Base-by-base conservation (phyloP, 2,329 filamentous ascomycete genomes). In the Cladosporium cucumerinum region DNA sequence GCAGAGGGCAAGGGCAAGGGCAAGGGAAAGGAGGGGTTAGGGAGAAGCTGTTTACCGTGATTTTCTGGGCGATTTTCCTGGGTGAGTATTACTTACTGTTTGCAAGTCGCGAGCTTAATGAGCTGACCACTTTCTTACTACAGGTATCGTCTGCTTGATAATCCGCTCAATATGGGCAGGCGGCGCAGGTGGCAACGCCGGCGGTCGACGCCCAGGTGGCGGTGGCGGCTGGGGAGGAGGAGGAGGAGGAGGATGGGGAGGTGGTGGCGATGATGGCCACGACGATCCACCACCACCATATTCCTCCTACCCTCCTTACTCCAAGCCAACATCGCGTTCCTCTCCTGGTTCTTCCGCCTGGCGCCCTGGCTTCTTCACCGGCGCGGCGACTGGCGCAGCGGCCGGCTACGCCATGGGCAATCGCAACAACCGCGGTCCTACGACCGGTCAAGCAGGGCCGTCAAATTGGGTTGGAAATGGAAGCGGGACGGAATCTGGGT, bases 311-410 rank as follows among this genome's bases (percentile, higher is more conserved):
- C 61, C 63, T 68, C 39, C 39, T 46, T n/a, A 6, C 39, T 65
- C 65, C 25, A 54, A 58, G 49, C 26, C 51, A 54, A 51, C 34
- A 12, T 55, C 61, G 7, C 25, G 30, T 18, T 55, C 65, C 11
- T 51, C 65, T 4, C 63, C 63, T 34, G 69, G 57, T 32, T 54
- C 64, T 16, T 52, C 63, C 36, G 81, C 82, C 1, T 92, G 89
- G 89, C 82, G 83, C 58, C 89, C 90, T 5, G 90, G 90, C 1
- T 92, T 93, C 77, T 93, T 89, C 89, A 85, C 81, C 21, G 90
- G 89, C 23, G 78, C 86, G n/a, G 82, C 85, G 0, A 84, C 85
- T 18, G 91, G 90, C 52, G 88, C 87, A 5, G 89, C 89, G 1
- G 89, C 88, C 3, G 87, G 82, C 1, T 92, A 91, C 72, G 74